phyloP scores from a whole-genome alignment of 129 eudicot species.

The Tagetes erecta region DNA sequence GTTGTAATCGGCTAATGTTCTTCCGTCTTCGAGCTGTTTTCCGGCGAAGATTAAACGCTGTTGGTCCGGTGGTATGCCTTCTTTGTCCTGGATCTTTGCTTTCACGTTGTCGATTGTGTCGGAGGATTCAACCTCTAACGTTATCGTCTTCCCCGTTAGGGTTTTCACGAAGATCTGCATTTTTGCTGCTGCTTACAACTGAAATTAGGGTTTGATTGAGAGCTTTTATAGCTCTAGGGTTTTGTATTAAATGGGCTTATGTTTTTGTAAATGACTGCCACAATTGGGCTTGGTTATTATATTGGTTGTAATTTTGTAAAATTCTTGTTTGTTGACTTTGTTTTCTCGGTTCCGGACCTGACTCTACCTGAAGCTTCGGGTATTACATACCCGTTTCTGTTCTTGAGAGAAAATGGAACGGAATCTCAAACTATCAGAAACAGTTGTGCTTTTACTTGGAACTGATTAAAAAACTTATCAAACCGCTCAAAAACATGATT shows the following conservation, averaged over 20 bases:
- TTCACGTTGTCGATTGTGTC: constrained; percentile 80
- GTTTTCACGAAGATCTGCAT: constrained; percentile 88
- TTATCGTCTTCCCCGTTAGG: constrained; percentile 75
- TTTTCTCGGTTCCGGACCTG: no score
- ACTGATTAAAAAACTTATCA: no score
- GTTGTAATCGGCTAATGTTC: constrained; percentile 65
- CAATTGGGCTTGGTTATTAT: neutral
- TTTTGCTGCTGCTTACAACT: constrained; percentile 14
- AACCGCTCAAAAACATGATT: no score
- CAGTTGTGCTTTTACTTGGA: no score
- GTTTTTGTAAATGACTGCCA: no score
- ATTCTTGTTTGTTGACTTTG: no score
- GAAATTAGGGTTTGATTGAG: neutral
- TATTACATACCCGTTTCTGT: no score
- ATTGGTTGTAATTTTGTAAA: no score
- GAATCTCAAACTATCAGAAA: no score
- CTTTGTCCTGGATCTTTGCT: constrained; percentile 79
- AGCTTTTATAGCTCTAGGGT: neutral
- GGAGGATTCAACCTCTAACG: constrained; percentile 75
- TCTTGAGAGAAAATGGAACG: no score
- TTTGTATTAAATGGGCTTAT: neutral
- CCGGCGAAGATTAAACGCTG: constrained; percentile 78
- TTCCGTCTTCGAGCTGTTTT: constrained; percentile 61
- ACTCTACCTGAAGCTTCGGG: no score
- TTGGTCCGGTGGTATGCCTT: constrained; percentile 85